Evolutionary conservation across 2,329 filamentous ascomycete genomes (phyloP).

Genomic region (Metarhizium rileyi): DNA sequence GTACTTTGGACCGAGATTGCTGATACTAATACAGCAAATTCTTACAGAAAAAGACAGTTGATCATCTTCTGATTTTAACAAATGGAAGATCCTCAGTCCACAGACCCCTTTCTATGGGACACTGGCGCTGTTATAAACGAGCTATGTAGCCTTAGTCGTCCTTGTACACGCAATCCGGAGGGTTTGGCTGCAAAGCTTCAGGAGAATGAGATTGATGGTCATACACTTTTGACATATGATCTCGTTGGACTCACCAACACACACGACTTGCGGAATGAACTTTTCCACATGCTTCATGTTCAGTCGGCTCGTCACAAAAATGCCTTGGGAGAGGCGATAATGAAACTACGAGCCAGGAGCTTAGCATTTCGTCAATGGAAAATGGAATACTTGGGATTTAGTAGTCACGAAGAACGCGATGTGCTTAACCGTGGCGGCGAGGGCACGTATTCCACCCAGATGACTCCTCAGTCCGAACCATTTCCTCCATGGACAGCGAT

Average conservation of each 20-base stretch:
- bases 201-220: conserved; percentile 56
- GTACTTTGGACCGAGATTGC: background rate
- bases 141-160: conserved; percentile 46
- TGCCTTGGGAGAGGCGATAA: conserved; percentile 48
- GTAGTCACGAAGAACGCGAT: background rate
- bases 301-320: conserved; percentile 46
- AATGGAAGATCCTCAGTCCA: conserved; percentile 20
- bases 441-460: background rate
- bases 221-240: conserved; percentile 48
- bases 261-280: conserved; percentile 29
- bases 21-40: background rate
- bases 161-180: conserved; percentile 39
- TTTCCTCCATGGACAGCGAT: background rate
- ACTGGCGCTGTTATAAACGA: conserved; percentile 56
- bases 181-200: conserved; percentile 45
- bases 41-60: background rate
- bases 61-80: conserved; percentile 3
- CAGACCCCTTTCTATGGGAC: conserved; percentile 69
- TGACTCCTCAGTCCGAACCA: conserved; percentile 2
- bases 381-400: conserved; percentile 5
- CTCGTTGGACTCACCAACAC: conserved; percentile 30
- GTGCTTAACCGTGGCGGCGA: background rate
- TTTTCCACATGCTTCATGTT: conserved; percentile 46
- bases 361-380: conserved; percentile 31
- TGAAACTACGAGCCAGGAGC: conserved; percentile 44